phyloP scores from a whole-genome alignment of 345 rosid genomes.

The Gossypium arboreum region DNA sequence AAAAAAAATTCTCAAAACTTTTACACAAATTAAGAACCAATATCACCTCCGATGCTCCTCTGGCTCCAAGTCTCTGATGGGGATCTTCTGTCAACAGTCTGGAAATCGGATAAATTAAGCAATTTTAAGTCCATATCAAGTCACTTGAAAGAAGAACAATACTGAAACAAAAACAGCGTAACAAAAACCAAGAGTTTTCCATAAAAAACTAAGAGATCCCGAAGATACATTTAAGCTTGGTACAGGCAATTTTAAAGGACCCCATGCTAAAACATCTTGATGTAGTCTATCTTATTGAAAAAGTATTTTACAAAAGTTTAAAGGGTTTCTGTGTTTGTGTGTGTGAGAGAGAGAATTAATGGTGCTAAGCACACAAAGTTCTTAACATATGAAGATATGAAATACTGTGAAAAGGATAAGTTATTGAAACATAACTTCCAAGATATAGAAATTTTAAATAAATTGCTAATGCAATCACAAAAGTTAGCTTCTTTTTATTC shows the following conservation, averaged over 20 bases:
- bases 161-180: not conserved
- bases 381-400: not conserved
- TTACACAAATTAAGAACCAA: constrained; percentile 15
- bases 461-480: not conserved
- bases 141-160: not conserved
- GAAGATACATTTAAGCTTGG: not conserved
- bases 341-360: not conserved
- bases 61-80: constrained; percentile 90
- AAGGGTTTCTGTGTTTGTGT: no score
- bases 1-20: not conserved
- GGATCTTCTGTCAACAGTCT: constrained; percentile 98
- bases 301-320: not conserved
- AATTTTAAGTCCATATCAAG: not conserved
- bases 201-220: not conserved
- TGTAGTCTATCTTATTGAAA: not conserved
- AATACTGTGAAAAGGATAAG: not conserved
- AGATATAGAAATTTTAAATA: not conserved
- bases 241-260: not conserved
- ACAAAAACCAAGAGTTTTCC: not conserved
- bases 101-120: constrained; percentile 22
- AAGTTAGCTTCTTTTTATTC: not conserved
- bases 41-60: constrained; percentile 91
- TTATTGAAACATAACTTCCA: not conserved
- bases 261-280: not conserved
- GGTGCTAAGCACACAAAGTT: not conserved